Evolutionary conservation across 2,329 filamentous ascomycete species (phyloP).

Genomic region (Pseudocercospora pini-densiflorae): DNA sequence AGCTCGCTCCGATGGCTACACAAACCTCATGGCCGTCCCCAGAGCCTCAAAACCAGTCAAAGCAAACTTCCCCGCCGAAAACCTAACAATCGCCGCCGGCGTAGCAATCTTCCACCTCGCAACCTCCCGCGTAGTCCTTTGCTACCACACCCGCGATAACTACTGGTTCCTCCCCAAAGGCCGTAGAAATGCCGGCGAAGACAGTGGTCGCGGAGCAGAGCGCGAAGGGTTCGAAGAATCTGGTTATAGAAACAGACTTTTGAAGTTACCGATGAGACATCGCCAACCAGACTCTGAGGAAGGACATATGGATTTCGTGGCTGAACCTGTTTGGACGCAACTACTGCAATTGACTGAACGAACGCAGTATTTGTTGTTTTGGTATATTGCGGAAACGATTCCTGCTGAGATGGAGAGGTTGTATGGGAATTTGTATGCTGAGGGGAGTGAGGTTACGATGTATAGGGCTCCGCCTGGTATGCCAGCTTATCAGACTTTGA

Average conservation of each 20-base stretch:
- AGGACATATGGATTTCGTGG: conserved; percentile 41
- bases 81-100: conserved; percentile 45
- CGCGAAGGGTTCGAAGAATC: conserved; percentile 58
- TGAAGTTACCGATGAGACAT: conserved; percentile 52
- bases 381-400: conserved; percentile 54
- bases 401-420: conserved; percentile 38
- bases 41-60: conserved; percentile 28
- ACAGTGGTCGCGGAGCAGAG: conserved; percentile 48
- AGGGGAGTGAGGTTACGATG: background rate
- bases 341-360: conserved; percentile 44
- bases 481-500: conserved; percentile 38
- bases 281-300: conserved; percentile 43
- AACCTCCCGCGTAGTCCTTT: conserved; percentile 52
- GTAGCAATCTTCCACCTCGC: conserved; percentile 58
- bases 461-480: background rate
- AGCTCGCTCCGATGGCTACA: too few species aligned
- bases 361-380: conserved; percentile 51
- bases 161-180: conserved; percentile 58
- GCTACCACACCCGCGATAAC: conserved; percentile 47
- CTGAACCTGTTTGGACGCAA: conserved; percentile 54
- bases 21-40: background rate
- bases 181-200: conserved; percentile 52
- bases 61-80: conserved; percentile 33
- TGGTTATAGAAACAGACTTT: conserved; percentile 55
- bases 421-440: conserved; percentile 7